Evolutionary conservation across 129 eudicot species (phyloP).

Genomic region (Arctium minus): DNA sequence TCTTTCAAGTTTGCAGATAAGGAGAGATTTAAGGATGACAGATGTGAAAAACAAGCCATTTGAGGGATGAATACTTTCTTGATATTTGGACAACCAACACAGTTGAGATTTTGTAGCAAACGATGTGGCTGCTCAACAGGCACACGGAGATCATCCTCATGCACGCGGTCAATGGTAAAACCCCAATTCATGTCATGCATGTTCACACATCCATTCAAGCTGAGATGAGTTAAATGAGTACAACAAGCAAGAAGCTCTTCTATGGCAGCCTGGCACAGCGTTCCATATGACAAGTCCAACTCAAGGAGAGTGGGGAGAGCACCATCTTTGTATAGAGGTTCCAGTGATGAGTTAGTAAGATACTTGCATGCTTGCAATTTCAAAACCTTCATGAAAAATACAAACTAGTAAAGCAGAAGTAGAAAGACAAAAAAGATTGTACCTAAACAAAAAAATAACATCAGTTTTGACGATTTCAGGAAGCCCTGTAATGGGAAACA

Average conservation of each 20-base stretch:
- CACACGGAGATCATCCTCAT: constrained; percentile 6
- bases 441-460: not conserved
- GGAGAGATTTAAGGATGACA: constrained; percentile 81
- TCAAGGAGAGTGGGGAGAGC: constrained; percentile 84
- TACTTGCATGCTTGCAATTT: constrained; percentile 99
- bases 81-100: constrained; percentile 91
- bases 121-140: constrained; percentile 45
- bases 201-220: constrained; percentile 87
- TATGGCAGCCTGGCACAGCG: constrained; percentile 79
- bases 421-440: not conserved
- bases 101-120: constrained; percentile 66
- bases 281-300: constrained; percentile 87
- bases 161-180: constrained; percentile 22
- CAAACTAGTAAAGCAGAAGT: not conserved
- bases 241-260: constrained; percentile 87
- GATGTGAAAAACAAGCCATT: constrained; percentile 47
- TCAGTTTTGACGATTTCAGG: no score
- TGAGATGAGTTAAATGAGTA: constrained; percentile 79
- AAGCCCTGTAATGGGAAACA: no score
- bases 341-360: constrained; percentile 70
- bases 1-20: constrained; percentile 76
- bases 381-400: constrained; percentile 47
- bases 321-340: constrained; percentile 71
- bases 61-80: constrained; percentile 73
- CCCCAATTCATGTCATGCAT: constrained; percentile 94